phyloP scores from a whole-genome alignment of 495 filamentous ascomycete species.

The Hapsidospora chrysogenum region DNA sequence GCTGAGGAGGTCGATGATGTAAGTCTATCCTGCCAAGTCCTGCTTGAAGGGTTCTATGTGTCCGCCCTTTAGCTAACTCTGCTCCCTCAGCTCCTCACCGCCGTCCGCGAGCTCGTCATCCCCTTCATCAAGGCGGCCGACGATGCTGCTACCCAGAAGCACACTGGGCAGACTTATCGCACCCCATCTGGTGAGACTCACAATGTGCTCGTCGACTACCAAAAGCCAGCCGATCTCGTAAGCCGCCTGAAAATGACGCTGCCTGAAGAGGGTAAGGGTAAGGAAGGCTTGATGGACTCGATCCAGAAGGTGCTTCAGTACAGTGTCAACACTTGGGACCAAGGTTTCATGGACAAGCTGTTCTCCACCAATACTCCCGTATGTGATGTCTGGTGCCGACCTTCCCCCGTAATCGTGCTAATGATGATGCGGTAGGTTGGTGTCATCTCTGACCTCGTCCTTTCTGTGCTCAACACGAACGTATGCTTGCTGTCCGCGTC shows the following conservation, averaged over 20 bases:
- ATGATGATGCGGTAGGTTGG: constrained; percentile 35
- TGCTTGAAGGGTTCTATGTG: neutral
- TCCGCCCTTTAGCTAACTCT: neutral
- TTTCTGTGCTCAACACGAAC: constrained; percentile 78
- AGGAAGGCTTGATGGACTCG: constrained; percentile 50
- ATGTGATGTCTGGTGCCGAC: neutral
- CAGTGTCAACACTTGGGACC: constrained; percentile 92
- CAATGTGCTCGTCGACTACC: constrained; percentile 51
- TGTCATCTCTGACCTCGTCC: constrained; percentile 64
- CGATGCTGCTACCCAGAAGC: constrained; percentile 33
- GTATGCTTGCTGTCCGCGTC: constrained; percentile 17
- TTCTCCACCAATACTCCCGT: constrained; percentile 76
- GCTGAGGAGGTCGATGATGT: constrained; percentile 40
- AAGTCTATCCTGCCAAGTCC: constrained; percentile 9
- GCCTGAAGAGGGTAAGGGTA: constrained; percentile 45
- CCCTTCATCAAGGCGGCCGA: constrained; percentile 68
- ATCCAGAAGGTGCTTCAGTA: constrained; percentile 55
- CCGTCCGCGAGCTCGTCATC: constrained; percentile 57
- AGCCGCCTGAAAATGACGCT: constrained; percentile 47
- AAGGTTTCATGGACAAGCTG: constrained; percentile 86
- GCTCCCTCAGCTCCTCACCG: constrained; percentile 43
- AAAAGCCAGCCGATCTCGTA: constrained; percentile 52
- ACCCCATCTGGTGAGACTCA: constrained; percentile 24
- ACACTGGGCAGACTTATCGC: constrained; percentile 31
- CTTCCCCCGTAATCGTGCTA: neutral